Conservation (phyloP, 2,329 filamentous ascomycete genomes). For the Neopestalotiopsis sp. region DNA sequence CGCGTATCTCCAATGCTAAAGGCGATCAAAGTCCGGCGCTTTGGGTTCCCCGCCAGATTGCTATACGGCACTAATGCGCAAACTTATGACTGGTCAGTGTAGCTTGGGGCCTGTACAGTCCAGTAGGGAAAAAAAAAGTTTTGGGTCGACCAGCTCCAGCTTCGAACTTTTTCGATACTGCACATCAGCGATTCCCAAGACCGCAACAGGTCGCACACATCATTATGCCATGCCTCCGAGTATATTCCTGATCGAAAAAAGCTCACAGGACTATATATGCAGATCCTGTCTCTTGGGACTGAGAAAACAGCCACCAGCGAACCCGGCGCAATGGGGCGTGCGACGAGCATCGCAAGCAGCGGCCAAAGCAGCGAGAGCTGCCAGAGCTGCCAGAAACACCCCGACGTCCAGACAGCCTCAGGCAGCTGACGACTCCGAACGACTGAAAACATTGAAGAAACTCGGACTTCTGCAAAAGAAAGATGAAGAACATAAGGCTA, state of each 20-base stretch:
- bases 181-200: slow-evolving; percentile 11
- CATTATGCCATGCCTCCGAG: slow-evolving; percentile 34
- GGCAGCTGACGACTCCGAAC: slow-evolving; percentile 32
- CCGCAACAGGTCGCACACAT: not conserved
- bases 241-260: slow-evolving; percentile 29
- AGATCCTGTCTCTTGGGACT: slow-evolving; percentile 35
- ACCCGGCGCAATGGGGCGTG: slow-evolving; percentile 29
- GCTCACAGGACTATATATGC: slow-evolving; percentile 35
- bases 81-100: not conserved
- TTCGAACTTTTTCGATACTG: slow-evolving; percentile 17
- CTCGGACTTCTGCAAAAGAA: slow-evolving; percentile 34
- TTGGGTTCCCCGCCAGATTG: too few species aligned
- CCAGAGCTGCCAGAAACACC: slow-evolving; percentile 26
- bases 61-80: too few species aligned
- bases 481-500: slow-evolving; percentile 25
- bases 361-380: not conserved
- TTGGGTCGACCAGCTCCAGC: slow-evolving; percentile 20
- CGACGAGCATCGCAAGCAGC: slow-evolving; percentile 22
- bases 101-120: not conserved
- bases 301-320: slow-evolving; percentile 26
- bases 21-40: too few species aligned
- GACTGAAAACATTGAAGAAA: slow-evolving; percentile 31
- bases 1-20: too few species aligned
- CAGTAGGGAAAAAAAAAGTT: slow-evolving; percentile 19
- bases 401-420: slow-evolving; percentile 21